These are phyloP conservation scores for Astragalus glycyphyllos DNA, from an alignment of 306 rosid species.

Conservation along the genomic window DNA sequence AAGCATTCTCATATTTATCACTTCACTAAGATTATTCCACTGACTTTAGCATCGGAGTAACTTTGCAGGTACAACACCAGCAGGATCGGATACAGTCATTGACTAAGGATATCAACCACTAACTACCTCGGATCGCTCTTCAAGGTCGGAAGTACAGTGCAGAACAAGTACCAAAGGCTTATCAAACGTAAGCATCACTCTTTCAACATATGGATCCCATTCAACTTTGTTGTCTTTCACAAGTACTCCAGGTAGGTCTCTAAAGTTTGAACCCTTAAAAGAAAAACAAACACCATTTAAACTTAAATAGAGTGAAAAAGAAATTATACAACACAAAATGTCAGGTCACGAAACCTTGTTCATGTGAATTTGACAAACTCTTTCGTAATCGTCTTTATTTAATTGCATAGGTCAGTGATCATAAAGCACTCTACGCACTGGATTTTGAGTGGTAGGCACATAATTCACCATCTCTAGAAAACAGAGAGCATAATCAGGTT, in stretches of 20 bases:
- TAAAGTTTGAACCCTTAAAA: constrained; percentile 54
- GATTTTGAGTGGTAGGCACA: neutral
- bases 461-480: constrained; percentile 45
- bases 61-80: too few species aligned
- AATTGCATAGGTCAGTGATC: constrained; percentile 53
- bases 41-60: too few species aligned
- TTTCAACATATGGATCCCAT: constrained; percentile 52
- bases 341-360: constrained; percentile 44
- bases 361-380: constrained; percentile 55
- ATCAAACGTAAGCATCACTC: constrained; percentile 45
- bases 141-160: too few species aligned
- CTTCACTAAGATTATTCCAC: too few species aligned
- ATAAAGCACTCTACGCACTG: constrained; percentile 33
- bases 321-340: neutral
- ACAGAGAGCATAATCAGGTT: constrained; percentile 29
- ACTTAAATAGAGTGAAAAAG: neutral
- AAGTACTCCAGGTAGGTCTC: constrained; percentile 50
- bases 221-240: constrained; percentile 48
- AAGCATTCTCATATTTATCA: too few species aligned
- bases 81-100: too few species aligned
- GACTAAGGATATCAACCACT: too few species aligned
- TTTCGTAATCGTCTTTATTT: constrained; percentile 49
- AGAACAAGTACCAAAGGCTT: constrained; percentile 58
- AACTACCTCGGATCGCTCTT: too few species aligned
- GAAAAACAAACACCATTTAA: neutral